Base-by-base conservation (phyloP, 2,329 filamentous ascomycete species). In the Sclerotinia glacialis region DNA sequence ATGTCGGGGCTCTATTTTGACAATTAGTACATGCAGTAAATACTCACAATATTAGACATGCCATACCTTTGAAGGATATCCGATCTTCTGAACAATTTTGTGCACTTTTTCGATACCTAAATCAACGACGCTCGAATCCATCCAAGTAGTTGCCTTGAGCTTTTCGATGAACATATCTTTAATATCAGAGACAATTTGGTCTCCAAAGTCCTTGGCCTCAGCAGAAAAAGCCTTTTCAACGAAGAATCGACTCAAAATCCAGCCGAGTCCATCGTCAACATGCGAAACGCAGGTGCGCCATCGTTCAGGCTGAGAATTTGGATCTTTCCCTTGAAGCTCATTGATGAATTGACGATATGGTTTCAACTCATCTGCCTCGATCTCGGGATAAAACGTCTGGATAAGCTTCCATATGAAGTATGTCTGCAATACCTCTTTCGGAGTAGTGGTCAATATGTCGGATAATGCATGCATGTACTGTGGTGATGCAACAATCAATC, bases 191-290 rank as follows among this genome's bases (percentile, higher is more conserved):
- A 91, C 84, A 70, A 93, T 87, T 64, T 86, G 82, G 67, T 91
- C 86, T 21, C 88, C 88, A 55, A 90, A 84, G 5, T 84, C 78
- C 74, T 90, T 89, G 0, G 87, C 87, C 26, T 86, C 83, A 16
- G 87, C 82, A 0, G 87, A 86, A 72, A 91, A 92, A 1, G 87
- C 83, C 59, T 85, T 85, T 69, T 91, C 84, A 2, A 91, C 81
- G 69, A 88, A 92, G 78, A 91, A 91, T 28, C 87, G 85, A 73
- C 87, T 89, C 21, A 90, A 78, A 59, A 89, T 87, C 88, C 88
- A 91, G 2, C 84, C 84, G 28, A 91, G 75, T 6, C 83, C 83
- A 28, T 77, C 75, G 69, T 89, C 86, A 6, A 88, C 81, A 44
- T 83, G 80, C 9, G 74, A 75, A 37, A 90, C 81, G 71, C 89